Base-by-base conservation (phyloP, 2,329 filamentous ascomycete species). In the Rhinocladiella mackenziei region DNA sequence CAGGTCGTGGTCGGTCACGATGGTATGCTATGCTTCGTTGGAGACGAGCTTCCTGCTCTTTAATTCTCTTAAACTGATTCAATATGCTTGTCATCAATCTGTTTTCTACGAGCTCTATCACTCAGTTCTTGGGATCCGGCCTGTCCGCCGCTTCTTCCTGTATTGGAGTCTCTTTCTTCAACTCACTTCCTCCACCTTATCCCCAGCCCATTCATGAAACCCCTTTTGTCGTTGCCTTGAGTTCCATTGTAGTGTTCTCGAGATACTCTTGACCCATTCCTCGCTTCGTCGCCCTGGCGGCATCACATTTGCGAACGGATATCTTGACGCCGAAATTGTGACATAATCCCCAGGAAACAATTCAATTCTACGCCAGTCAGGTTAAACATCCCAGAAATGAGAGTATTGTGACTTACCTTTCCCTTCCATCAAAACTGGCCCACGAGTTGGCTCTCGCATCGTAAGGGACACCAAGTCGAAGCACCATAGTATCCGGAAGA, bases 401-500 rank as follows among this genome's bases (percentile, higher is more conserved):
- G 10, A 23, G 11, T 48, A 20, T 32, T 13, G 6, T 5, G 15
- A 37, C 65, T 56, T 58, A 76, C 68, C 89, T 80, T 71, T 96
- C 88, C 50, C 89, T 78, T 1, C 92, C 92, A 65, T 98, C 92
- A 62, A 98, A 98, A 65, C 88, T 94, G n/a, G 89, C 92, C 91
- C 92, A 98, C 29, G 85, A 89, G 56, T 81, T 84, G 3, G 88
- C 89, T 37, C 92, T 76, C 6, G 89, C 87, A 64, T 94, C 84
- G 63, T 95, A 97, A 0, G 92, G 92, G n/a, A 97, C 89, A 8
- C 91, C 92, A 13, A 95, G 77, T 26, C 92, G 81, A 48, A 98
- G 73, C 1, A 97, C 91, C 51, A 97, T 94, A 0, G 91, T 96
- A 66, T 98, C 92, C 0, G 92, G 92, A 2, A 97, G 74, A 59